A percentile compares a stretch with the other conserved stretches of the same genome.
Evolutionary conservation across 768 basidiomycete genomes (phyloP).

Genomic region (Calvatia gigantea): DNA sequence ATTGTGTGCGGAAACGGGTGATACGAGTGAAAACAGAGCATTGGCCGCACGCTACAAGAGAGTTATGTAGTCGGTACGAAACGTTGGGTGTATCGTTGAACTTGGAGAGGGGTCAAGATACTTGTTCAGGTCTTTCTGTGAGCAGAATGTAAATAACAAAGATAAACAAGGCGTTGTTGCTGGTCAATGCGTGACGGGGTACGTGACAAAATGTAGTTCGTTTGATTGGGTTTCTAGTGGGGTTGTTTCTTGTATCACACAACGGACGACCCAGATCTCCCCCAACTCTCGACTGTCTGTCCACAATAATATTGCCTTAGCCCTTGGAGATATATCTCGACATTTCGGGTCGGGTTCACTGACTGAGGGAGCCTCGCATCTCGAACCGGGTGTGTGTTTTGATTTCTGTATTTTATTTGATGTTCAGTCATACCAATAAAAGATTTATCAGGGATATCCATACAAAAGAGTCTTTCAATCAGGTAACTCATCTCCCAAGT

Average conservation of each 20-base stretch:
- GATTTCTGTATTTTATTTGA: conserved; percentile 28
- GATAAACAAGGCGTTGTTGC: conserved; percentile 1
- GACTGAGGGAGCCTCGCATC: background rate
- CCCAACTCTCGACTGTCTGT: background rate
- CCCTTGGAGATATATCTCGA: background rate
- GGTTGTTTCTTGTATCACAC: conserved; percentile 23
- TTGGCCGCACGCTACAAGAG: too few relatives aligned
- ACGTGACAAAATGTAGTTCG: conserved; percentile 16
- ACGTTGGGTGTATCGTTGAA: too few relatives aligned
- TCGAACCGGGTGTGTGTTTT: conserved; percentile 5
- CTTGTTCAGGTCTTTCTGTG: too few relatives aligned
- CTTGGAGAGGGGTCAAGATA: too few relatives aligned
- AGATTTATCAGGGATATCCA: conserved; percentile 28
- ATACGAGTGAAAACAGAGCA: too few relatives aligned
- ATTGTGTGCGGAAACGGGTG: too few relatives aligned
- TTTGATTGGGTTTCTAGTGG: conserved; percentile 25
- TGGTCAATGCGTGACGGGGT: conserved; percentile 5
- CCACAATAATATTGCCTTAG: conserved; percentile 12
- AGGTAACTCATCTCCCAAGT: conserved; percentile 17
- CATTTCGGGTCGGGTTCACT: background rate
- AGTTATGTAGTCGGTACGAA: too few relatives aligned
- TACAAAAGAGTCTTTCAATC: conserved; percentile 17
- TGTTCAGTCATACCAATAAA: conserved; percentile 29
- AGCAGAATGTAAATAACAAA: background rate
- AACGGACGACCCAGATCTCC: conserved; percentile 21